These are phyloP conservation scores for Volvox africanus DNA, from an alignment of 139 green algal genomes.

Conservation along the genomic window DNA sequence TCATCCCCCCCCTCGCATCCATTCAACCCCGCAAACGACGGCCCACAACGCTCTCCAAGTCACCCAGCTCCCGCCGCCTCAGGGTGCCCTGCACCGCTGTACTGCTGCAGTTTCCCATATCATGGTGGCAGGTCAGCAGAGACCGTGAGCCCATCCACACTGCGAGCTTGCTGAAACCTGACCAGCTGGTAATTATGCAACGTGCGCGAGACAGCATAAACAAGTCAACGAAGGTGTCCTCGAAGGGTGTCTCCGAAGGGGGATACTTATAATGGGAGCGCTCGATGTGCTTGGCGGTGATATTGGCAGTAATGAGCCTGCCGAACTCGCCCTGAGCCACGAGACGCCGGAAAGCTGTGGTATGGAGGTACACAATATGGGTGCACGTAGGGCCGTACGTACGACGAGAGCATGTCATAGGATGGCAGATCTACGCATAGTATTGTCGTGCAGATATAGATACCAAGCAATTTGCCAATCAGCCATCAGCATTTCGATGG, in stretches of 20 bases:
- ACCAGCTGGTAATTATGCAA: background rate
- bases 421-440: too few relatives aligned
- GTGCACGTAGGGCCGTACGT: too few relatives aligned
- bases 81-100: background rate
- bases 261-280: too few relatives aligned
- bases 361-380: too few relatives aligned
- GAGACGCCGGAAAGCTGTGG: background rate
- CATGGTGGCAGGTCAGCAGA: constrained; percentile 1
- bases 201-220: background rate
- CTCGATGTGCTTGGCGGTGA: constrained; percentile 11
- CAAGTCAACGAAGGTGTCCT: background rate
- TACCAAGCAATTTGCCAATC: too few relatives aligned
- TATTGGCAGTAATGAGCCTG: background rate
- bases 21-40: too few relatives aligned
- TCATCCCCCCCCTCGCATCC: too few relatives aligned
- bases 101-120: background rate
- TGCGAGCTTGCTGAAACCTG: background rate
- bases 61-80: background rate
- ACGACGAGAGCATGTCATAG: too few relatives aligned
- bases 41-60: background rate
- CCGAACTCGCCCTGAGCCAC: background rate
- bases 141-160: background rate
- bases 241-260: too few relatives aligned
- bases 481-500: too few relatives aligned
- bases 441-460: too few relatives aligned